phyloP scores from a whole-genome alignment of 2,329 filamentous ascomycete genomes.

The Chaetomium strumarium region DNA sequence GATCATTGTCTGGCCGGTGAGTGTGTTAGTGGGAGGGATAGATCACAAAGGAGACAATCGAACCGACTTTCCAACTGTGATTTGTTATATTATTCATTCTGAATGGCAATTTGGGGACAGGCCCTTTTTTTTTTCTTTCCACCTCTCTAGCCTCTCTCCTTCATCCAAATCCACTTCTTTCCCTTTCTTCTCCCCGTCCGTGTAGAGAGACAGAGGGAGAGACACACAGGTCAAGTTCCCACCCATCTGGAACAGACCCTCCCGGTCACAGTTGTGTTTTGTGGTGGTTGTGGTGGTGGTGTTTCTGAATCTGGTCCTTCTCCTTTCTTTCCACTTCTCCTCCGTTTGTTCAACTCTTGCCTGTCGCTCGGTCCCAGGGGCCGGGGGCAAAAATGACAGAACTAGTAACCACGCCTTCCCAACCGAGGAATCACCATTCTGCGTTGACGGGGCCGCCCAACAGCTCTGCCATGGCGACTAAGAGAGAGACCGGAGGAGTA shows the following conservation, averaged over 20 bases:
- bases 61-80: conserved; percentile 17
- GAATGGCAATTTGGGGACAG: conserved; percentile 2
- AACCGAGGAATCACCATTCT: conserved; percentile 3
- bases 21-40: conserved; percentile 4
- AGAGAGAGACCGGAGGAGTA: conserved; percentile 6
- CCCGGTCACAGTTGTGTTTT: neutral
- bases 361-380: neutral
- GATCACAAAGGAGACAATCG: conserved; percentile 31
- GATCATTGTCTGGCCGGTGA: conserved; percentile 23
- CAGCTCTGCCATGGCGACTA: conserved; percentile 22
- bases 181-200: neutral
- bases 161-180: conserved; percentile 1
- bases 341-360: conserved; percentile 2
- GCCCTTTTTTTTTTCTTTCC: neutral
- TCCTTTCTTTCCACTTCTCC: neutral
- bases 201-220: conserved; percentile 1
- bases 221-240: conserved; percentile 7
- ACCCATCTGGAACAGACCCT: conserved; percentile 7
- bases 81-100: conserved; percentile 17
- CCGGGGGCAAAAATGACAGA: conserved; percentile 22
- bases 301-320: neutral
- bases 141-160: conserved; percentile 1
- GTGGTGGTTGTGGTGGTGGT: neutral
- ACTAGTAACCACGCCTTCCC: conserved; percentile 13
- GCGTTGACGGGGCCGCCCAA: conserved; percentile 13